Evolutionary conservation across 192 early-diverging fungal species (phyloP), one percentile per base, ranked within the genome.

Genomic region (Martensiomyces pterosporus): DNA sequence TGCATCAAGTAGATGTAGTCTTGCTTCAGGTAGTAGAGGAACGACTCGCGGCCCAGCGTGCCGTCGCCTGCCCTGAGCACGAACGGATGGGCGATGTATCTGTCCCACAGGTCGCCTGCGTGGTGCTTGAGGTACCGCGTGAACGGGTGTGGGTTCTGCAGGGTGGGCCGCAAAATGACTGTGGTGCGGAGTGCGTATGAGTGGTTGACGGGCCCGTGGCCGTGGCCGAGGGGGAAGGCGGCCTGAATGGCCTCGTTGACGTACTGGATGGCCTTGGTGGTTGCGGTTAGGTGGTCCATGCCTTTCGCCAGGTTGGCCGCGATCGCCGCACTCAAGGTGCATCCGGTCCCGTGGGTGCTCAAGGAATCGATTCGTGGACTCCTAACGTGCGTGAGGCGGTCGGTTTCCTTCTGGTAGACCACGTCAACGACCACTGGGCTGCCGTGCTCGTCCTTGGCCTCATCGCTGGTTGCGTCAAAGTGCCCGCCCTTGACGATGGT

Each of bases 271-370:
- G 69, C 87, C 35, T 57, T 60, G 37, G 64, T 41, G 21, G 83
- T 78, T 8, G 88, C 82, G 8, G 68, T 68, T 2, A 58, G 42
- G 5, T 78, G 60, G 26, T 57, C 33, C 39, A 64, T 24, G 3
- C 80, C 83, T 37, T 64, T 72, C 9, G 85, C 85, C 17, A 93
- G 57, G 33, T 79, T 53, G 6, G 85, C 80, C 14, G 88, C 79
- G 52, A 93, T 86, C 2, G 91, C 91, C 8, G 91, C 77, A 22
- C 85, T 85, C 34, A 91, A 60, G 4, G 91, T 93, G 50, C 91
- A 93, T 39, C 91, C 91, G 0, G 91, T 93, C 0, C 91, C 91
- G 65, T 93, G 91, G 0, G 86, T 88, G 60, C 84, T 86, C 24
- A 52, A 70, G 4, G 87, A 84, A 13, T 75, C 53, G n/a, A 89